phyloP scores from a whole-genome alignment of 1,284 basidiomycete species.

The Sporisorium sorghi region DNA sequence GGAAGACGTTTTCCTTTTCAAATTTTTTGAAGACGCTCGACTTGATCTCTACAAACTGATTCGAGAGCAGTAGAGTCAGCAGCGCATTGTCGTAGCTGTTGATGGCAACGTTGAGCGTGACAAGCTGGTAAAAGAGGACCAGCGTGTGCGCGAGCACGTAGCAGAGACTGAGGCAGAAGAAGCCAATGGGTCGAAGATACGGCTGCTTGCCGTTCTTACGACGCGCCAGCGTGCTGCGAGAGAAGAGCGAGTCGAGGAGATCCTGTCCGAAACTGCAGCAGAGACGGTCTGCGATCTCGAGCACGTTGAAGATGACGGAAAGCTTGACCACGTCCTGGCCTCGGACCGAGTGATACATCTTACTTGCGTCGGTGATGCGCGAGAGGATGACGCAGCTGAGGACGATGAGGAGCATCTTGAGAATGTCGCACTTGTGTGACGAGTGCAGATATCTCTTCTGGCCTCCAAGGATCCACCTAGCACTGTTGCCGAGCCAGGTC shows the following conservation, averaged over 20 bases:
- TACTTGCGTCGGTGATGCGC: slow-evolving; percentile 91
- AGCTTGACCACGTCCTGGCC: slow-evolving; percentile 88
- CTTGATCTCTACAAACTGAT: slow-evolving; percentile 99
- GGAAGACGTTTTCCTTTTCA: slow-evolving; percentile 99
- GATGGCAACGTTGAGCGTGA: slow-evolving; percentile 95
- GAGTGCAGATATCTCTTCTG: slow-evolving; percentile 56
- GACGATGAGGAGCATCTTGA: slow-evolving; percentile 82
- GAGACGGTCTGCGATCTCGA: slow-evolving; percentile 88
- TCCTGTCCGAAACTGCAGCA: slow-evolving; percentile 98
- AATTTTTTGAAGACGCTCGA: slow-evolving; percentile 99
- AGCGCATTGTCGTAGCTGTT: slow-evolving; percentile 98
- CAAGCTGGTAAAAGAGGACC: slow-evolving; percentile 97
- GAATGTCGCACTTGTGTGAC: slow-evolving; percentile 89
- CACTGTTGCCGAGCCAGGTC: slow-evolving; percentile 49
- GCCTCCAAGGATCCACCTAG: slow-evolving; percentile 49
- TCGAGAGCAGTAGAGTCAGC: slow-evolving; percentile 91
- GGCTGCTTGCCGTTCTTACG: slow-evolving; percentile 71
- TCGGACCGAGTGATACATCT: slow-evolving; percentile 98
- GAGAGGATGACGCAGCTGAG: slow-evolving; percentile 81
- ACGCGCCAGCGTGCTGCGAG: slow-evolving; percentile 84
- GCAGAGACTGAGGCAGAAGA: slow-evolving; percentile 83
- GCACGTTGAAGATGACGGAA: slow-evolving; percentile 96
- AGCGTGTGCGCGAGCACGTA: slow-evolving; percentile 85
- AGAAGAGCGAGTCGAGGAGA: slow-evolving; percentile 94
- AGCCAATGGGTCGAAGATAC: slow-evolving; percentile 80